Evolutionary conservation across 768 basidiomycete genomes (phyloP), one percentile per base, ranked within the genome.

Genomic region (Suillus weaverae): DNA sequence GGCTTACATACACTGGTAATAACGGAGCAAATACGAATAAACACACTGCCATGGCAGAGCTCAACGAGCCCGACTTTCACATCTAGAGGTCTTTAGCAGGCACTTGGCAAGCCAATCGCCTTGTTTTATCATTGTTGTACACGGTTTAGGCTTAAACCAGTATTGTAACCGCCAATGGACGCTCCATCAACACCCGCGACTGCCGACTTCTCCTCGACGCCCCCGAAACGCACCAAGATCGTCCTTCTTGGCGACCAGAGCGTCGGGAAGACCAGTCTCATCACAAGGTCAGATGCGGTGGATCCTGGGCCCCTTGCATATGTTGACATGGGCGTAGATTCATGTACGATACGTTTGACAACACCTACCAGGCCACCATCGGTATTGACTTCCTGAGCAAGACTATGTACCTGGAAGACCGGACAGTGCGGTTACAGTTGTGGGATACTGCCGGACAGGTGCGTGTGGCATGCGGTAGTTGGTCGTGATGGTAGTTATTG

Each of bases 331-430:
- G 30, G 20, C 33, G 39, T 69, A 96, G 94, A 80, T 92, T 93
- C 76, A 96, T 99, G 97, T 99, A 99, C 77, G 97, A 99, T 80
- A 99, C 97, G 1, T 99, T 99, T 78, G 97, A 99, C 83, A 99
- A 99, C 78, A 99, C 97, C 51, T 99, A 99, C 77, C 94, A 95
- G 76, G 95, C 95, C 22, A 97, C 95, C 11, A 97, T 97, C 74
- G 95, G 97, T 64, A 99, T 99, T 78, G 97, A 99, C 81, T 99
- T 99, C 77, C 82, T 99, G 79, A 97, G 95, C 81, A 99, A 99
- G 84, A 99, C 97, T 0, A 97, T 99, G 94, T 99, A 99, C 78
- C 85, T 99, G 64, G 97, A 99, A 74, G 97, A 99, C 81, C 85
- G 97, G 71, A 99, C 97, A 1, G 97, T 99, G 55, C 87, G 97